Conservation (phyloP, 2,329 filamentous ascomycete genomes). For the Pestalotiopsis sp. region DNA sequence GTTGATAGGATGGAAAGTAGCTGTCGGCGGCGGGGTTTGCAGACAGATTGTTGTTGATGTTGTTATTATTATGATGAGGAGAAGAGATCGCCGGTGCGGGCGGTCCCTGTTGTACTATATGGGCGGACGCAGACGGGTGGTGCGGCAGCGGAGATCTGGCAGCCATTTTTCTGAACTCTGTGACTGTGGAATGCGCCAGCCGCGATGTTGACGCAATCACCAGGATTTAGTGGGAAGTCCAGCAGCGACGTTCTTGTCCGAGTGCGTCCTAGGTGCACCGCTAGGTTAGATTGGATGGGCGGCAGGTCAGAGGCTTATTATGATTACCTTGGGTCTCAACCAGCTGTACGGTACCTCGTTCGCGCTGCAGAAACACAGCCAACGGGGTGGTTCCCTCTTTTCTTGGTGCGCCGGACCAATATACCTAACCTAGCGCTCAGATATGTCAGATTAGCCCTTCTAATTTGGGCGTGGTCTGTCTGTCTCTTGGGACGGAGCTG, state of each 20-base stretch:
- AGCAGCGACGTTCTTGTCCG: neutral
- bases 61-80: neutral
- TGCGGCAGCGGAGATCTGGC: constrained; percentile 13
- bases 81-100: neutral
- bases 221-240: constrained; percentile 6
- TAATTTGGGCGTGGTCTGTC: neutral
- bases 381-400: neutral
- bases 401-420: neutral
- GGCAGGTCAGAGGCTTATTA: neutral
- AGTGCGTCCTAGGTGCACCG: constrained; percentile 1
- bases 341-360: neutral
- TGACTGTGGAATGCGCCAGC: constrained; percentile 10
- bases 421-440: neutral
- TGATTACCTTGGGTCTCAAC: neutral
- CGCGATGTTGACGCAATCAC: constrained; percentile 15
- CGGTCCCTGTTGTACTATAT: neutral
- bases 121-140: neutral
- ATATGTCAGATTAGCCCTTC: neutral
- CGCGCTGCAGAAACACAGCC: neutral
- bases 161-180: constrained; percentile 9
- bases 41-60: neutral
- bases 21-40: constrained; percentile 19
- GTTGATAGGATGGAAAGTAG: constrained; percentile 27
- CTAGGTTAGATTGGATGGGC: neutral
- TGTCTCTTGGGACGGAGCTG: neutral